Evolutionary conservation across 1,284 basidiomycete species (phyloP).

Genomic region (Grifola frondosa): DNA sequence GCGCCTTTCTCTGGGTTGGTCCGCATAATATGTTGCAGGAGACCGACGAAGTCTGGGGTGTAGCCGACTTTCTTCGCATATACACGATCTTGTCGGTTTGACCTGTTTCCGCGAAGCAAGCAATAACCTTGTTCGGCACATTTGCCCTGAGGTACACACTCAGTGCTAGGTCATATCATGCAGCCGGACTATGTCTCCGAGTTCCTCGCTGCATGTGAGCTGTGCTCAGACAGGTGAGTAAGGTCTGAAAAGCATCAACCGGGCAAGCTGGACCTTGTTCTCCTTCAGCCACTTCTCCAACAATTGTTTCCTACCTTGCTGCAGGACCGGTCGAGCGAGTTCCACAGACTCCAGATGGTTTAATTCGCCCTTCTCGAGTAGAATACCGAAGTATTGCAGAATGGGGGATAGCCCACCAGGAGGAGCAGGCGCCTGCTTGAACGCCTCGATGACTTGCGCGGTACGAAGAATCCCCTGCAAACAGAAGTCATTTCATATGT

Average conservation of each 20-base stretch:
- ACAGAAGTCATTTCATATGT: neutral
- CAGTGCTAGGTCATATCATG: conserved; percentile 99
- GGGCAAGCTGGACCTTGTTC: conserved; percentile 77
- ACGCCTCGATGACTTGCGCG: conserved; percentile 94
- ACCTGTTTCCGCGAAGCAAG: conserved; percentile 98
- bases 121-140: conserved; percentile 97
- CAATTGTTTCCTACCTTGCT: conserved; percentile 96
- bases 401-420: conserved; percentile 95
- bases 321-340: conserved; percentile 92
- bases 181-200: conserved; percentile 94
- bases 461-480: conserved; percentile 93
- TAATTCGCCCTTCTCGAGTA: conserved; percentile 96
- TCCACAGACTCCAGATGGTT: conserved; percentile 98
- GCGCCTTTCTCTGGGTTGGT: conserved; percentile 97
- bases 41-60: conserved; percentile 89
- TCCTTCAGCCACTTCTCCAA: conserved; percentile 99
- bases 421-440: conserved; percentile 92
- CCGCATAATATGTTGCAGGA: conserved; percentile 98
- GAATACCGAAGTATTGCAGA: conserved; percentile 97
- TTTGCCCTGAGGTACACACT: conserved; percentile 98
- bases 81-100: conserved; percentile 98
- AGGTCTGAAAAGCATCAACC: too few species aligned
- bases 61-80: conserved; percentile 99
- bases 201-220: conserved; percentile 98
- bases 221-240: conserved; percentile 30